phyloP scores from a whole-genome alignment of 2,329 filamentous ascomycete species.

The Ascochyta rabiei region DNA sequence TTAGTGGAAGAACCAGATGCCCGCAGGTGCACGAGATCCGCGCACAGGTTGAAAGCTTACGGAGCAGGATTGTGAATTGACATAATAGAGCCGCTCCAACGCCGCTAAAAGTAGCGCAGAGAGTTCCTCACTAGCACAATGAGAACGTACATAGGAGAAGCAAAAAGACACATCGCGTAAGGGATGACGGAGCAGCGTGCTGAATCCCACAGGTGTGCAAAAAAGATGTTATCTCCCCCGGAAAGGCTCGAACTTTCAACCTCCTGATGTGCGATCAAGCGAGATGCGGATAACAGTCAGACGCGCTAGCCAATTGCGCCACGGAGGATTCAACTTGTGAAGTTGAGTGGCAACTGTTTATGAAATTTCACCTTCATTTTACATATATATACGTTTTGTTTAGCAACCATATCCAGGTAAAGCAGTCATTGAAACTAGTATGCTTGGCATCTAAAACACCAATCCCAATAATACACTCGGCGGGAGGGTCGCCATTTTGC shows the following conservation, averaged over 20 bases:
- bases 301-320: conserved; percentile 62
- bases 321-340: conserved; percentile 36
- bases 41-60: no score
- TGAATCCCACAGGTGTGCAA: background rate
- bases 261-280: conserved; percentile 22
- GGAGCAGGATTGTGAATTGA: no score
- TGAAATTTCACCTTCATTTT: background rate
- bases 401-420: no score
- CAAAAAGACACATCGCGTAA: background rate
- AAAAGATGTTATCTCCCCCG: conserved; percentile 20
- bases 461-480: no score
- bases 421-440: background rate
- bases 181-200: background rate
- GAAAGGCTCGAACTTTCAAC: conserved; percentile 24
- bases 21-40: no score
- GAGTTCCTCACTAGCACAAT: no score
- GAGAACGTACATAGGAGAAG: background rate
- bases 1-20: no score
- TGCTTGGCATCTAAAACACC: no score
- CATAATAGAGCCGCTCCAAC: no score
- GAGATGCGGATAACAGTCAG: conserved; percentile 57
- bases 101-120: no score
- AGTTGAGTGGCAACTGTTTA: background rate
- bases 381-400: background rate
- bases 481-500: no score